Evolutionary conservation across 306 rosid genomes (phyloP).

Genomic region (Bauhinia variegata): DNA sequence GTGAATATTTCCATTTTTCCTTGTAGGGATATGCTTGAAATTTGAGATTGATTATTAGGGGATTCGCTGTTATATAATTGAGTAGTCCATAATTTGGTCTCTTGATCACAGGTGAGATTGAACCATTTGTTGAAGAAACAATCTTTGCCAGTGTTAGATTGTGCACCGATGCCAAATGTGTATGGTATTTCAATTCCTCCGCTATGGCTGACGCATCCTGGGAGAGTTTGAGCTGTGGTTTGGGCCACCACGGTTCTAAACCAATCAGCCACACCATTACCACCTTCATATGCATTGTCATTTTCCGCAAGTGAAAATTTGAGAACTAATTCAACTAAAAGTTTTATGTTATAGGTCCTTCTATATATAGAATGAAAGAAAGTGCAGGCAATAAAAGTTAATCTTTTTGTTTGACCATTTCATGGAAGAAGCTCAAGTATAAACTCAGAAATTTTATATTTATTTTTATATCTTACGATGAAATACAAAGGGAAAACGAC

Average conservation of each 20-base stretch:
- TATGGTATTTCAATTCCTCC: slow-evolving; percentile 51
- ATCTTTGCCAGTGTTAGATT: neutral
- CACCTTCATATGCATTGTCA: neutral
- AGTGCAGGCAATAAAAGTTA: too few relatives aligned
- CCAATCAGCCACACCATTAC: neutral
- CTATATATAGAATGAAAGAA: too few relatives aligned
- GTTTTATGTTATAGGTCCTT: too few relatives aligned
- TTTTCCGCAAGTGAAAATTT: too few relatives aligned
- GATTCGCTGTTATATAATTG: too few relatives aligned
- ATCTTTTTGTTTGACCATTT: too few relatives aligned
- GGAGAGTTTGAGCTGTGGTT: slow-evolving; percentile 5
- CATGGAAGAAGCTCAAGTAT: too few relatives aligned
- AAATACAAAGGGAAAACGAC: too few relatives aligned
- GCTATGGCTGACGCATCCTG: slow-evolving; percentile 33
- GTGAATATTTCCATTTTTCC: slow-evolving; percentile 7
- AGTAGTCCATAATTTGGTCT: neutral
- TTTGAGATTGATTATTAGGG: too few relatives aligned
- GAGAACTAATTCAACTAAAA: too few relatives aligned
- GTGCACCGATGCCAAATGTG: slow-evolving; percentile 45
- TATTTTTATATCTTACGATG: too few relatives aligned
- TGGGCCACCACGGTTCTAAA: neutral
- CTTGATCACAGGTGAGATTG: slow-evolving; percentile 27
- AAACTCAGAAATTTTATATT: too few relatives aligned
- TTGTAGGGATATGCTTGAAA: slow-evolving; percentile 26
- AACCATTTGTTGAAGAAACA: slow-evolving; percentile 13